Percentiles rank a stretch among this genome's conserved stretches.
These are phyloP conservation scores for Beauveria australis DNA, from an alignment of 2,329 filamentous ascomycete genomes.

Conservation along the genomic window DNA sequence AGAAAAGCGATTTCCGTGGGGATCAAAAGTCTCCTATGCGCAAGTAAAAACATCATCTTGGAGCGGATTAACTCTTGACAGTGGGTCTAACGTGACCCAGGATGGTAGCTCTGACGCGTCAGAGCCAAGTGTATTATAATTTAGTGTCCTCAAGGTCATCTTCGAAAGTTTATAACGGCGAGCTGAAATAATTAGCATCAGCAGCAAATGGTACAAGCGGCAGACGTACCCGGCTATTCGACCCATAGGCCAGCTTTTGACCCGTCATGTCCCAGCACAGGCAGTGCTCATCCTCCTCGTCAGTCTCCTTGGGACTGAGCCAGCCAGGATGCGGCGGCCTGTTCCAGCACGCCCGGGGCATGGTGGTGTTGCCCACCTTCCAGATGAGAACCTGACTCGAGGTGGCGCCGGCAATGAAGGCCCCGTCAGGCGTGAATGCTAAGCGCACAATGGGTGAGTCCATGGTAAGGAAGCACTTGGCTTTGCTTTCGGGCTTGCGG, in stretches of 20 bases:
- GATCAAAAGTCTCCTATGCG: not conserved
- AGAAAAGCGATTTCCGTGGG: not conserved
- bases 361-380: conserved; percentile 51
- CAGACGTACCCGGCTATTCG: conserved; percentile 50
- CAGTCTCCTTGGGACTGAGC: conserved; percentile 48
- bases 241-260: conserved; percentile 54
- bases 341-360: conserved; percentile 54
- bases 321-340: conserved; percentile 47
- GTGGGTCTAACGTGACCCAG: not conserved
- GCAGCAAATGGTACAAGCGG: not conserved
- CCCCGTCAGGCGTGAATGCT: conserved; percentile 55
- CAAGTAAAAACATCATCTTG: conserved; percentile 3
- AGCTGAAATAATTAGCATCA: conserved; percentile 25
- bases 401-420: conserved; percentile 55
- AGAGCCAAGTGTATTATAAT: not conserved
- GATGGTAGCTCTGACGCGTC: not conserved
- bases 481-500: conserved; percentile 43
- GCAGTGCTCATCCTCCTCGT: conserved; percentile 54
- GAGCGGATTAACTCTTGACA: not conserved
- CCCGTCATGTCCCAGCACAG: conserved; percentile 55
- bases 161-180: conserved; percentile 43
- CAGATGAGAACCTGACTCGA: conserved; percentile 52
- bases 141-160: conserved; percentile 19
- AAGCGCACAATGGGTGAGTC: conserved; percentile 48
- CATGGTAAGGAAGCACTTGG: conserved; percentile 55